A percentile compares a stretch with the other conserved stretches of the same genome.
phyloP scores from a whole-genome alignment of 2,329 filamentous ascomycete genomes.

The Botrytis aclada region DNA sequence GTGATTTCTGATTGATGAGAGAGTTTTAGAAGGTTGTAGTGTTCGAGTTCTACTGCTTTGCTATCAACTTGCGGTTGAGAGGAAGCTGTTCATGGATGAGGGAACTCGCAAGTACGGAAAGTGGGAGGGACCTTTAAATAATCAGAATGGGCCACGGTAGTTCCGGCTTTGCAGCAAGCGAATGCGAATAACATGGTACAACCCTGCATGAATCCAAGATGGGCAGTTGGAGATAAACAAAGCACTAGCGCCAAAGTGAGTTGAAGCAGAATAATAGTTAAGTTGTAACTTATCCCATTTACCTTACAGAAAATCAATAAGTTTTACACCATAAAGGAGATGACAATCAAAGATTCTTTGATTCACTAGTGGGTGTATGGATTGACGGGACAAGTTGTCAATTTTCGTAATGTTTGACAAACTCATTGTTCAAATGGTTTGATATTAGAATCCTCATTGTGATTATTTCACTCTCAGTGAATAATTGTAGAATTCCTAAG shows the following conservation, averaged over 20 bases:
- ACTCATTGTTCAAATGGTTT: too few species aligned
- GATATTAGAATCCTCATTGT: too few species aligned
- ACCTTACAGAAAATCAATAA: background rate
- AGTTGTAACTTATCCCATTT: background rate
- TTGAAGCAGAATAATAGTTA: background rate
- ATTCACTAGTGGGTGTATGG: too few species aligned
- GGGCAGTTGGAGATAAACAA: background rate
- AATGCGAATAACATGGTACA: background rate
- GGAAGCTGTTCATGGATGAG: background rate
- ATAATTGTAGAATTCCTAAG: too few species aligned
- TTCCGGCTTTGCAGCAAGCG: background rate
- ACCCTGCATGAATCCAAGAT: background rate
- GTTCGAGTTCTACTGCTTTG: background rate
- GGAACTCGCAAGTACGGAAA: background rate
- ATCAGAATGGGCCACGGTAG: too few species aligned
- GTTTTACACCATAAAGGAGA: background rate
- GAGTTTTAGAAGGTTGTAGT: too few species aligned
- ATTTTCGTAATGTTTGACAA: too few species aligned
- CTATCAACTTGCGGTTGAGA: background rate
- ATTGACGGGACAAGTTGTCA: too few species aligned
- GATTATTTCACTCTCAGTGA: too few species aligned
- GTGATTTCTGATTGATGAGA: background rate
- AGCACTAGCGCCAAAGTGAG: background rate
- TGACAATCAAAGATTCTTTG: too few species aligned
- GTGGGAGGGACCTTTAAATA: background rate